These are phyloP conservation scores for Setaria italica DNA, from an alignment of 202 grass and related monocot species.

Conservation along the genomic window DNA sequence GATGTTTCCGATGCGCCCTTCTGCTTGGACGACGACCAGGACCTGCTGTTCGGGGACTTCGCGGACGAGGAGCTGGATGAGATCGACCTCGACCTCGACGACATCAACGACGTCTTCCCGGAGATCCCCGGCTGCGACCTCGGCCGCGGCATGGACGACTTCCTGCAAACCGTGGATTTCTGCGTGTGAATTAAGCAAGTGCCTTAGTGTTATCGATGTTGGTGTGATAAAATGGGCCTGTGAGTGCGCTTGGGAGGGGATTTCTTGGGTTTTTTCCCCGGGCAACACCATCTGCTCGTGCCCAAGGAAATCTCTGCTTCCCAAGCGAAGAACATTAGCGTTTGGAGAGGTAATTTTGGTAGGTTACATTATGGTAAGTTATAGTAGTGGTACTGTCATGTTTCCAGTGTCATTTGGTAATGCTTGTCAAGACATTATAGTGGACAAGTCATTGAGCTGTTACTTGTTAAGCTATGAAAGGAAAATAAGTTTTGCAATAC, in stretches of 20 bases:
- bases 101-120: conserved; percentile 47
- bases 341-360: conserved; percentile 57
- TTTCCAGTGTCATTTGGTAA: conserved; percentile 6
- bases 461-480: conserved; percentile 33
- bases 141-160: conserved; percentile 51
- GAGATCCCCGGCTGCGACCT: conserved; percentile 49
- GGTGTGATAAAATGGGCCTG: conserved; percentile 41
- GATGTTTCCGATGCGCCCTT: conserved; percentile 36
- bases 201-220: conserved; percentile 27
- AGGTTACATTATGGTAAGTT: conserved; percentile 53
- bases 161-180: conserved; percentile 52
- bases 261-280: conserved; percentile 74
- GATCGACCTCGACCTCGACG: conserved; percentile 51
- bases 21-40: conserved; percentile 45
- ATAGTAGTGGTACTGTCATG: conserved; percentile 24
- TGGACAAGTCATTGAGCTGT: conserved; percentile 41
- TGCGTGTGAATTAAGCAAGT: conserved; percentile 47
- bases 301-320: conserved; percentile 20
- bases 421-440: conserved; percentile 55
- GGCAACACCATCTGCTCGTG: conserved; percentile 42
- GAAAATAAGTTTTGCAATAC: conserved; percentile 33
- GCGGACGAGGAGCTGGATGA: conserved; percentile 50
- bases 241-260: conserved; percentile 32
- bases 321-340: conserved; percentile 22
- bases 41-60: conserved; percentile 41